Percentiles rank a stretch among this genome's conserved stretches.
Conservation (phyloP, 2,329 filamentous ascomycete species). For the Curvularia verruculosa region DNA sequence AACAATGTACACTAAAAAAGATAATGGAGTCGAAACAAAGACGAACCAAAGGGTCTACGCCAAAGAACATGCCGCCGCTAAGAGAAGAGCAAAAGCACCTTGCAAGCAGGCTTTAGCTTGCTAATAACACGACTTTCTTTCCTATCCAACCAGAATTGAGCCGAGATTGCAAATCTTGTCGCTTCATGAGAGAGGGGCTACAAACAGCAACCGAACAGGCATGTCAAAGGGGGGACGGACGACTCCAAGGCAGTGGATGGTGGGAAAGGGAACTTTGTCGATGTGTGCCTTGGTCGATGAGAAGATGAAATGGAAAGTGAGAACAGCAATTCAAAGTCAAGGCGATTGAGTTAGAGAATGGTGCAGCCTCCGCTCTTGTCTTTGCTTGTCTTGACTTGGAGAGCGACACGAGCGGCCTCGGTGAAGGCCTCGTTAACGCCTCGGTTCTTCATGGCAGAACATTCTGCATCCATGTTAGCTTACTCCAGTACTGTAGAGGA, state of each 20-base stretch:
- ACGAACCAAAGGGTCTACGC: conserved; percentile 20
- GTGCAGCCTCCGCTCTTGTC: conserved; percentile 54
- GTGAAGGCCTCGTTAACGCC: conserved; percentile 99
- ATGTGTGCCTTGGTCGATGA: neutral
- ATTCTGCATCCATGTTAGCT: conserved; percentile 64
- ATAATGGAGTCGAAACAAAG: conserved; percentile 15
- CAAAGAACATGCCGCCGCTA: conserved; percentile 1
- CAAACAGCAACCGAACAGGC: neutral
- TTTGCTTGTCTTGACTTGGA: conserved; percentile 62
- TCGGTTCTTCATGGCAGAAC: conserved; percentile 96
- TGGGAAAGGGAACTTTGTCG: neutral
- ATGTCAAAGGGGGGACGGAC: neutral
- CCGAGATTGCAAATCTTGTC: neutral
- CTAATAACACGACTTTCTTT: neutral
- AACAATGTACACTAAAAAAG: conserved; percentile 31
- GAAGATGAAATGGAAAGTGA: neutral
- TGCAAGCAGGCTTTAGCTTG: neutral
- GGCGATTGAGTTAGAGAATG: conserved; percentile 32
- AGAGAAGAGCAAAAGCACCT: neutral
- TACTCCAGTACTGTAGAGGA: neutral
- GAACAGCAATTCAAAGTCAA: conserved; percentile 1
- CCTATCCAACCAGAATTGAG: conserved; percentile 5
- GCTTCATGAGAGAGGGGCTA: conserved; percentile 5
- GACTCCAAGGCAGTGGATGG: neutral
- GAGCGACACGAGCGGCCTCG: conserved; percentile 91